phyloP scores from a whole-genome alignment of 768 basidiomycete genomes.

The Amanita muscaria region DNA sequence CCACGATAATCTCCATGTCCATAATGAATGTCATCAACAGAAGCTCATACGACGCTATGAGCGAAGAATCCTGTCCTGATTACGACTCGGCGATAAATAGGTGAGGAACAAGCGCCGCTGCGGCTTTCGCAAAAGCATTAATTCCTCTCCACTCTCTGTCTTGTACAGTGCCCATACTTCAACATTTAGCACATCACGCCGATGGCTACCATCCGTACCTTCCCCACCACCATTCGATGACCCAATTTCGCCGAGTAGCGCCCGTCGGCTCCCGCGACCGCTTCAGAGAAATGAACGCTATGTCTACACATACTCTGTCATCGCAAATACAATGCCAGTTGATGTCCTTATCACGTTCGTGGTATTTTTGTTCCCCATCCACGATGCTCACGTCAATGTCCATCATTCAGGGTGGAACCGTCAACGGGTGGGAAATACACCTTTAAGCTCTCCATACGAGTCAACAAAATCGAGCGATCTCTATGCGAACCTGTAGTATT shows the following conservation, averaged over 20 bases:
- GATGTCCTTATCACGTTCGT: conserved; percentile 47
- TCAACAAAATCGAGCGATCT: conserved; percentile 46
- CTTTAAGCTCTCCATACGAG: conserved; percentile 46
- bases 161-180: too few relatives aligned
- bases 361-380: not conserved
- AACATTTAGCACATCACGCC: too few relatives aligned
- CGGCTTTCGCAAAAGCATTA: too few relatives aligned
- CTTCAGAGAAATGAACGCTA: conserved; percentile 33
- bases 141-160: too few relatives aligned
- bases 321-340: conserved; percentile 33
- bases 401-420: conserved; percentile 34
- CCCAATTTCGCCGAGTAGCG: conserved; percentile 6
- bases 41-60: not conserved
- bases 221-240: conserved; percentile 16
- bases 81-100: conserved; percentile 32
- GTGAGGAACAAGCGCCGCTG: too few relatives aligned
- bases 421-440: conserved; percentile 39
- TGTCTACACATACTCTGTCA: conserved; percentile 44
- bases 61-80: conserved; percentile 31
- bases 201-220: conserved; percentile 7
- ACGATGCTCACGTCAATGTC: not conserved
- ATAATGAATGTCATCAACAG: not conserved
- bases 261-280: conserved; percentile 14
- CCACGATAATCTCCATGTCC: conserved; percentile 2
- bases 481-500: conserved; percentile 39